These are phyloP conservation scores for Chaetomiaceae sp. DNA, from an alignment of 2,329 filamentous ascomycete genomes.

Conservation along the genomic window DNA sequence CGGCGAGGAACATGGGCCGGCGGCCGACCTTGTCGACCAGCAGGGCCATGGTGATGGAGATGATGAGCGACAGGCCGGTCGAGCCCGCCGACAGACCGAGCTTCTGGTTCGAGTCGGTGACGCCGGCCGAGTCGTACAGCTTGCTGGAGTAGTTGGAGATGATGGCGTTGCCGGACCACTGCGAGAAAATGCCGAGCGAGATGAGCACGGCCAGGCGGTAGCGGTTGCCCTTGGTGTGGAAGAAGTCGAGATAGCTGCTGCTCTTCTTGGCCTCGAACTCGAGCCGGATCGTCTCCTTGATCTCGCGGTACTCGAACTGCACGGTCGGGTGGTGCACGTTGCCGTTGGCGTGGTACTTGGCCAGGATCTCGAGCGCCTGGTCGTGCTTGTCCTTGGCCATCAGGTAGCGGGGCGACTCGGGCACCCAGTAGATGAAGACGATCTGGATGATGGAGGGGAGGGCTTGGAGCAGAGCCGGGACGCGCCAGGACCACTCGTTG, in stretches of 20 bases:
- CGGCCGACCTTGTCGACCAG: slow-evolving; percentile 45
- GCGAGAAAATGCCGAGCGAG: slow-evolving; percentile 41
- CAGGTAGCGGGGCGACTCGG: slow-evolving; percentile 43
- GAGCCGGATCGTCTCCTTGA: slow-evolving; percentile 50
- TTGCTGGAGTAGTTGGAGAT: slow-evolving; percentile 52
- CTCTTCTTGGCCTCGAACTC: slow-evolving; percentile 42
- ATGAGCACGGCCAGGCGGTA: slow-evolving; percentile 17
- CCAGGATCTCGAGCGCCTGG: slow-evolving; percentile 48
- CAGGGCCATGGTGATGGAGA: no score
- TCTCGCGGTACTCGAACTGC: slow-evolving; percentile 54
- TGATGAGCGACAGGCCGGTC: no score
- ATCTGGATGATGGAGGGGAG: no score
- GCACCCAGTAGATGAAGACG: slow-evolving; percentile 29
- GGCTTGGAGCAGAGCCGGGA: no score
- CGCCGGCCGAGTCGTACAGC: slow-evolving; percentile 48
- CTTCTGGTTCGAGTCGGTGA: slow-evolving; percentile 39
- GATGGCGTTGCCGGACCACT: slow-evolving; percentile 55
- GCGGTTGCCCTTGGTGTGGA: slow-evolving; percentile 51
- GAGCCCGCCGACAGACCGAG: slow-evolving; percentile 41
- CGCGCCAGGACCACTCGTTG: no score
- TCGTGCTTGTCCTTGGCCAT: slow-evolving; percentile 36
- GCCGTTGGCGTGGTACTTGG: slow-evolving; percentile 52
- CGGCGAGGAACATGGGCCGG: slow-evolving; percentile 44
- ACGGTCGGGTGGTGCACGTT: slow-evolving; percentile 46
- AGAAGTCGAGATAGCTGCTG: slow-evolving; percentile 48